phyloP scores from a whole-genome alignment of 2,329 filamentous ascomycete species.

The Penicillium janthinellum region DNA sequence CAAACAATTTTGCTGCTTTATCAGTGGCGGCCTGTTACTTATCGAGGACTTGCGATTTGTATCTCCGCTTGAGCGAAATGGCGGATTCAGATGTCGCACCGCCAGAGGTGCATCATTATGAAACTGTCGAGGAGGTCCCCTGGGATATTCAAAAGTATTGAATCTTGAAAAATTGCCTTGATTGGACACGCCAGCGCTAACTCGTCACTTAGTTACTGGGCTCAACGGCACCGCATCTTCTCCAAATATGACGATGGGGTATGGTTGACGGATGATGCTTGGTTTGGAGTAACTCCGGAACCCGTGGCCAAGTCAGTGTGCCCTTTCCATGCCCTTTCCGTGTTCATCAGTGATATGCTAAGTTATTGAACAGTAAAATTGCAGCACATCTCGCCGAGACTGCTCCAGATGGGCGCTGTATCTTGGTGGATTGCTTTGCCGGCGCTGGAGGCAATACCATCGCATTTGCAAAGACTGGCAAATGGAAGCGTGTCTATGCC shows the following conservation, averaged over 20 bases:
- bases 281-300: constrained; percentile 97
- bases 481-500: constrained; percentile 82
- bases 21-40: constrained; percentile 13
- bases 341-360: constrained; percentile 1
- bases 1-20: constrained; percentile 32
- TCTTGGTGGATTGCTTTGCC: constrained; percentile 84
- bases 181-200: constrained; percentile 11
- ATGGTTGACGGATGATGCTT: constrained; percentile 87
- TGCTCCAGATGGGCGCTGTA: constrained; percentile 58
- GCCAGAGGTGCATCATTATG: constrained; percentile 68
- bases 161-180: neutral
- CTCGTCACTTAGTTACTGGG: constrained; percentile 70
- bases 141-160: constrained; percentile 80
- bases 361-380: constrained; percentile 61
- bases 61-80: constrained; percentile 31
- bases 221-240: constrained; percentile 85
- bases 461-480: constrained; percentile 79
- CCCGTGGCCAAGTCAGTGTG: constrained; percentile 74
- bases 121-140: constrained; percentile 69
- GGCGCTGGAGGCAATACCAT: constrained; percentile 94
- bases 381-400: constrained; percentile 68
- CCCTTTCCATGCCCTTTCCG: neutral
- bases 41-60: constrained; percentile 27
- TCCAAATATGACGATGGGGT: constrained; percentile 84
- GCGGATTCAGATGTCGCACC: constrained; percentile 37